These are phyloP conservation scores for Monilinia polystroma DNA, from an alignment of 2,329 filamentous ascomycete species.

Conservation along the genomic window DNA sequence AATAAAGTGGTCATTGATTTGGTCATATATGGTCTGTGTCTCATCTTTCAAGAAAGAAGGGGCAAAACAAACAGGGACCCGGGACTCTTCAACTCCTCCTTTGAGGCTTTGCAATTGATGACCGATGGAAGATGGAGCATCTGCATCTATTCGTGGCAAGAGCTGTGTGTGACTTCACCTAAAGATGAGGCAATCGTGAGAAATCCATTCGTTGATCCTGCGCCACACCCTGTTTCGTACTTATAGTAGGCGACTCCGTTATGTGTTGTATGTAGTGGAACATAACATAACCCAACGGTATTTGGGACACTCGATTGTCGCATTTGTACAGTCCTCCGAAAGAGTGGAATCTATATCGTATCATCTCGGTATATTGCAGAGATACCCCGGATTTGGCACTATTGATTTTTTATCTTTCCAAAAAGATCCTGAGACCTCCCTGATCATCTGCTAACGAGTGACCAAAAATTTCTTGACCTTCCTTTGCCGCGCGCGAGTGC, in stretches of 20 bases:
- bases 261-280: constrained; percentile 20
- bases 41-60: not conserved
- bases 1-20: not conserved
- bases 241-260: constrained; percentile 5
- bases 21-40: not conserved
- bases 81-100: not conserved
- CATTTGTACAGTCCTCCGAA: constrained; percentile 14
- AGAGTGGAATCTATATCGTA: not conserved
- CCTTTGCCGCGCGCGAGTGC: constrained; percentile 21
- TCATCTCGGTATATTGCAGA: not conserved
- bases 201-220: constrained; percentile 21
- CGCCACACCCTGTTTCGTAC: constrained; percentile 19
- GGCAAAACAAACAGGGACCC: not conserved
- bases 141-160: constrained; percentile 21
- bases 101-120: not conserved
- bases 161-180: constrained; percentile 16
- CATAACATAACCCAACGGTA: constrained; percentile 14
- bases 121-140: not conserved
- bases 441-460: not conserved
- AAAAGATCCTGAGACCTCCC: not conserved
- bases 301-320: constrained; percentile 10
- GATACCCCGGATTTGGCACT: constrained; percentile 22
- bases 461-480: not conserved
- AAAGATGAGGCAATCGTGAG: constrained; percentile 14
- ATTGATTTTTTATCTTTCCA: constrained; percentile 3